Base-by-base conservation (phyloP, 2,329 filamentous ascomycete species). In the Fusarium lateritium region DNA sequence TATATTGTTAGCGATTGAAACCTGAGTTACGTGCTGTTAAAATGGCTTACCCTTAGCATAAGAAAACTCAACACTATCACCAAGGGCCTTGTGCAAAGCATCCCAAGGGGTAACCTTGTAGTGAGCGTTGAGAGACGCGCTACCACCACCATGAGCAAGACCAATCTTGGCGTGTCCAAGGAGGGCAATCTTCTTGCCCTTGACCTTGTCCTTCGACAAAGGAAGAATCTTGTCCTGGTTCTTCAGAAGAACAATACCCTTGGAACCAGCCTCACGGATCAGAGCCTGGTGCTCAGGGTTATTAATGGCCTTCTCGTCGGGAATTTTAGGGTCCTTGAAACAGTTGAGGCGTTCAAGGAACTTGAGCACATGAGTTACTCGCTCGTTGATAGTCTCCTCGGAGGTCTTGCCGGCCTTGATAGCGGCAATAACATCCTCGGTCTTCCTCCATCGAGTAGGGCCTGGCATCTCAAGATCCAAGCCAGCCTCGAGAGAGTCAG, bases 241-340 rank as follows among this genome's bases (percentile, higher is more conserved):
- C 77, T 91, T 91, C 50, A 91, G 77, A 13, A 91, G 79, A 1
- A 88, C 89, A 26, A 91, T 76, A 1, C 89, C 89, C 75, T 91
- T 87, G 9, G 75, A 72, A 15, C 75, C 75, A 34, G 73, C 75
- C 46, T 76, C 75, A 22, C 75, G 66, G n/a, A 76, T 76, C 10
- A 76, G 54, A 17, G 73, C 69, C 13, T 66, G 73, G 21, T 77
- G 72, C 56, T 81, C 77, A 11, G 77, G 78, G 55, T 73, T 75
- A 45, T 79, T 71, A 56, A 77, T 70, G 8, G 74, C 72, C 19
- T 66, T 69, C 54, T 77, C 76, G 5, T 69, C 69, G n/a, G 73
- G 69, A n/a, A 74, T 76, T 1, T 59, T 57, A 17, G 71, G 71
- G 24, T 75, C 73, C 43, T 78, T 72, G 46, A 78, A 76, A 34